Evolutionary conservation across 192 early-diverging fungal genomes (phyloP).

Genomic region (Phycomyces nitens): DNA sequence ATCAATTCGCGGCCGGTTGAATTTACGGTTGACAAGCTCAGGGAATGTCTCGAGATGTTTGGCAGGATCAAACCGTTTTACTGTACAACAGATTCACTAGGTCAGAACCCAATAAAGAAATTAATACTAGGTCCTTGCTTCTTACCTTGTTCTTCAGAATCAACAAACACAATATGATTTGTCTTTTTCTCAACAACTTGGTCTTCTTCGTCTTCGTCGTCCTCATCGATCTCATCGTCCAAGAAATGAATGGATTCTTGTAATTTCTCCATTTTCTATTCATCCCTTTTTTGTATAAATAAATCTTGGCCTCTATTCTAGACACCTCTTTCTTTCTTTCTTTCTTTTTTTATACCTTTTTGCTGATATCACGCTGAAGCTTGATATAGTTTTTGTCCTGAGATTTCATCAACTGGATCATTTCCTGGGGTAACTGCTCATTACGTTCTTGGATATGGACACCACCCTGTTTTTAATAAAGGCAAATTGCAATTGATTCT

Average conservation of each 20-base stretch:
- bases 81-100: constrained; percentile 29
- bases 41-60: constrained; percentile 81
- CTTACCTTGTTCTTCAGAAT: constrained; percentile 51
- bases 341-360: constrained; percentile 41
- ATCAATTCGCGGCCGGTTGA: constrained; percentile 70
- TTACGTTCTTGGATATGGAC: constrained; percentile 74
- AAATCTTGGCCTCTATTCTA: neutral
- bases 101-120: too few relatives aligned
- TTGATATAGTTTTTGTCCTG: constrained; percentile 90
- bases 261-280: constrained; percentile 70
- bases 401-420: constrained; percentile 81
- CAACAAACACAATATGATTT: constrained; percentile 80
- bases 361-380: constrained; percentile 74
- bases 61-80: constrained; percentile 69
- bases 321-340: neutral
- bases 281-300: constrained; percentile 15
- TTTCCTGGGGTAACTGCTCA: constrained; percentile 70
- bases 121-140: too few relatives aligned
- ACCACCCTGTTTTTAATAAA: constrained; percentile 47
- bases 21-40: constrained; percentile 74
- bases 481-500: neutral
- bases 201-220: constrained; percentile 26
- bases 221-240: constrained; percentile 34
- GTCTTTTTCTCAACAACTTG: constrained; percentile 31
- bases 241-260: constrained; percentile 69